These are phyloP conservation scores for Apiospora hydei DNA, from an alignment of 2,329 filamentous ascomycete genomes.

Conservation along the genomic window DNA sequence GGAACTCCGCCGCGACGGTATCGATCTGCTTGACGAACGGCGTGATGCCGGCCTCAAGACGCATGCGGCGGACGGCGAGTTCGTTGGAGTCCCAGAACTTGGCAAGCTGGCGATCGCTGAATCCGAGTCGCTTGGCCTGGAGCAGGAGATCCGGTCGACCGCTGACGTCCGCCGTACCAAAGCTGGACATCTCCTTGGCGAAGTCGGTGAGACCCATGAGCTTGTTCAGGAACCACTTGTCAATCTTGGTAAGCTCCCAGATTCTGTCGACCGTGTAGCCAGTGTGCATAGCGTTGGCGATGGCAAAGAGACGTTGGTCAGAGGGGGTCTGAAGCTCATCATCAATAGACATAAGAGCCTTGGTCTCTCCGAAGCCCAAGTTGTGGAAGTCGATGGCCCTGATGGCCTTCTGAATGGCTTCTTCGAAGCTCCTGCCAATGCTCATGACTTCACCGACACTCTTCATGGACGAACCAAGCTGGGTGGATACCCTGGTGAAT, in stretches of 20 bases:
- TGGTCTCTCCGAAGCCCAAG: constrained; percentile 90
- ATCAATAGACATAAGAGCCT: constrained; percentile 93
- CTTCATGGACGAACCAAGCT: constrained; percentile 98
- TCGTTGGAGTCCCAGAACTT: constrained; percentile 96
- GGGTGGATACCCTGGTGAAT: constrained; percentile 94
- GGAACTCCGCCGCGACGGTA: constrained; percentile 97
- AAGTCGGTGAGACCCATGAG: constrained; percentile 93
- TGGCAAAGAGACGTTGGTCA: constrained; percentile 95
- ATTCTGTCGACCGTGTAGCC: constrained; percentile 97
- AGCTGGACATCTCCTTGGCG: constrained; percentile 76
- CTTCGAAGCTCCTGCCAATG: constrained; percentile 95
- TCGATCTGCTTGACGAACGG: constrained; percentile 98
- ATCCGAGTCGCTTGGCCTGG: constrained; percentile 91
- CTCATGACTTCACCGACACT: constrained; percentile 99
- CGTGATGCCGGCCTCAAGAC: constrained; percentile 84
- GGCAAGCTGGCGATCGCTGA: constrained; percentile 91
- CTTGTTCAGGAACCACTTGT: constrained; percentile 96
- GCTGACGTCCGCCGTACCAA: constrained; percentile 69
- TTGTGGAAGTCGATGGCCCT: constrained; percentile 95
- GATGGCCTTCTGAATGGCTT: constrained; percentile 98
- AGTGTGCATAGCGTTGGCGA: constrained; percentile 95
- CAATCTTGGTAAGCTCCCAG: constrained; percentile 97
- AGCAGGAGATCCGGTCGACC: constrained; percentile 72
- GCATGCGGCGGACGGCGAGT: constrained; percentile 81
- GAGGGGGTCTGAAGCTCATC: constrained; percentile 96